A percentile compares a stretch with the other conserved stretches of the same genome.
phyloP scores from a whole-genome alignment of 768 basidiomycete species.

The Leucocoprinus leucothites region DNA sequence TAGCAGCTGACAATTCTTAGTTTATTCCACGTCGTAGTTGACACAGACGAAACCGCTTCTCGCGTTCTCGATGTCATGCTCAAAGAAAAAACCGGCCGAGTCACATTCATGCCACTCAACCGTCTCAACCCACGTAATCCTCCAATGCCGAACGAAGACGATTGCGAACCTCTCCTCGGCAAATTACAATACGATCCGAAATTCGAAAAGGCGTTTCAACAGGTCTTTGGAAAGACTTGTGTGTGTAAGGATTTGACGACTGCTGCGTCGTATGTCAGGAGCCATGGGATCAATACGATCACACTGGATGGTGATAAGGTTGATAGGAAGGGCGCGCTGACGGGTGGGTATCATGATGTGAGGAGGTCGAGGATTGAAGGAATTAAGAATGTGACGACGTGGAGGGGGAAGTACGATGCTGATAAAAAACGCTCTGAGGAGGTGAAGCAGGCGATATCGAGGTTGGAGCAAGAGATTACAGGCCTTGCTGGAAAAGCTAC shows the following conservation, averaged over 20 bases:
- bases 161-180: constrained; percentile 77
- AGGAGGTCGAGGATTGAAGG: constrained; percentile 88
- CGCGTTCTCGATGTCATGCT: constrained; percentile 93
- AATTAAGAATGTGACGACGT: constrained; percentile 70
- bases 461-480: constrained; percentile 86
- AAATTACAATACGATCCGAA: constrained; percentile 74
- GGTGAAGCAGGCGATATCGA: constrained; percentile 65
- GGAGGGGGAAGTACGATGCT: constrained; percentile 68
- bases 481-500: constrained; percentile 69
- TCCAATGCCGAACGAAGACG: constrained; percentile 64
- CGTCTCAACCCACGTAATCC: constrained; percentile 78
- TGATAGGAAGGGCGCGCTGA: constrained; percentile 92
- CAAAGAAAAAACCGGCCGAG: constrained; percentile 88
- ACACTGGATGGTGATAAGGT: constrained; percentile 98
- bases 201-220: constrained; percentile 85
- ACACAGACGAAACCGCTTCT: constrained; percentile 91
- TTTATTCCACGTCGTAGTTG: constrained; percentile 96
- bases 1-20: constrained; percentile 35
- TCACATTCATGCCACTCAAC: constrained; percentile 98
- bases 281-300: constrained; percentile 93
- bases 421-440: constrained; percentile 67
- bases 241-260: constrained; percentile 91
- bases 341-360: constrained; percentile 94
- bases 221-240: constrained; percentile 97
- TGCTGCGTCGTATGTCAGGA: constrained; percentile 92